Evolutionary conservation across 2,329 filamentous ascomycete species (phyloP), one percentile per base, ranked within the genome.

Genomic region (Pseudovirgaria hyperparasitica): DNA sequence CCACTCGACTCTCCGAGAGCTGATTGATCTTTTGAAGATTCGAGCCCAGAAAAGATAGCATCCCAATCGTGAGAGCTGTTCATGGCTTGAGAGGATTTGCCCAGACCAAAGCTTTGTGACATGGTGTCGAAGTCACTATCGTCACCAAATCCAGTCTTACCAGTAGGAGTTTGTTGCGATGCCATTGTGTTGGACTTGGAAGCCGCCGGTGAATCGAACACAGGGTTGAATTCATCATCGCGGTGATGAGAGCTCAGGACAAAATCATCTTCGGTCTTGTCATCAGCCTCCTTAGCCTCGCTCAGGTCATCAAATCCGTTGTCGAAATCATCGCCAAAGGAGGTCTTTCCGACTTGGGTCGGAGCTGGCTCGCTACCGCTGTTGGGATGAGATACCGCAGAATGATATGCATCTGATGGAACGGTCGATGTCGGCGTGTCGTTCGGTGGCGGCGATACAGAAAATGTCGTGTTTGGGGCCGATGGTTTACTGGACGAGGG

Each of bases 1-100:
- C 41, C 41, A 21, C 50, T 45, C 23, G 51, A 46, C 23, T 41
- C 45, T 28, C 53, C 51, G 6, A 52, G 39, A 13, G 51, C 45
- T 8, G 50, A 48, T 29, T 53, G 52, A 24, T 54, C 48, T 32
- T 46, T 45, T 4, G 48, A 38, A 2, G 67, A 68, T 41, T 87
- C 80, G 6, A 92, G 62, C 15, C 77, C 76, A 2, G 82, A 79
- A 57, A 96, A 96, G 29, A 96, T 82, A 20, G 84, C 80, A 45
- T 96, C 87, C 90, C 90, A 96, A 51, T 96, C 87, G 41, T 92
- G 80, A 18, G 59, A 53, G 2, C 54, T 48, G 14, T 52, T 47
- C n/a, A 40, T 32, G 16, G 55, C 54, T 16, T 57, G 57, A 14
- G 53, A 37, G 7, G 31, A 35, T 26, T 51, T 49, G 7, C 46